Evolutionary conservation across 345 rosid genomes (phyloP).

Genomic region (Camelina hispida): DNA sequence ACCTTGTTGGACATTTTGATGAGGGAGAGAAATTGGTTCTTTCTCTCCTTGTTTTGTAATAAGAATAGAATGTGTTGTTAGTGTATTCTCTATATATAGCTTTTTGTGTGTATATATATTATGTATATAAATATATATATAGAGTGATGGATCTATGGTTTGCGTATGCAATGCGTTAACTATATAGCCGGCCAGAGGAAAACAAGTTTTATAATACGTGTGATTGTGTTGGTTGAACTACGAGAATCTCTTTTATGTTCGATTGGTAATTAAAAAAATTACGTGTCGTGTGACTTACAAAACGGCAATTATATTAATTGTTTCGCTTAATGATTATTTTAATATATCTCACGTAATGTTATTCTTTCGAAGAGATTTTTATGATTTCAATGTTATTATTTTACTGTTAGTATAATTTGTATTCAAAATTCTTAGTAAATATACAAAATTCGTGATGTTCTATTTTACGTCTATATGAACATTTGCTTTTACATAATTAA

Average conservation of each 20-base stretch:
- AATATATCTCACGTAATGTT: too few species aligned
- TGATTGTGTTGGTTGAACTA: conserved; percentile 39
- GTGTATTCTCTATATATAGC: conserved; percentile 33
- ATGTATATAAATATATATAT: not conserved
- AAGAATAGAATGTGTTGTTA: conserved; percentile 19
- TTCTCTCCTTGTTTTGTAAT: not conserved
- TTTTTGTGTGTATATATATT: conserved; percentile 8
- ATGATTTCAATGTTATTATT: too few species aligned
- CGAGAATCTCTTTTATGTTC: conserved; percentile 25
- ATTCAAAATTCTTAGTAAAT: not conserved
- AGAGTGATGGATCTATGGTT: conserved; percentile 24
- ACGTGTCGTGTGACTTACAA: conserved; percentile 14
- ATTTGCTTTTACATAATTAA: conserved; percentile 10
- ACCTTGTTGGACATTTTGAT: conserved; percentile 42
- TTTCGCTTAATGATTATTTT: not conserved
- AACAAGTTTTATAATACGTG: conserved; percentile 19
- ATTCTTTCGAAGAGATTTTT: too few species aligned
- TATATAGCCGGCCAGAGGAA: conserved; percentile 14
- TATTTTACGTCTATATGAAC: not conserved
- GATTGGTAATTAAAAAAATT: not conserved
- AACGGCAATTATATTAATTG: not conserved
- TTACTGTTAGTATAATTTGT: too few species aligned
- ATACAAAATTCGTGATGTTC: not conserved
- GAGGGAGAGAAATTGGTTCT: conserved; percentile 24
- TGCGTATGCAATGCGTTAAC: conserved; percentile 20